Evolutionary conservation across 441 rosid species (phyloP).

Genomic region (Croton setiger): DNA sequence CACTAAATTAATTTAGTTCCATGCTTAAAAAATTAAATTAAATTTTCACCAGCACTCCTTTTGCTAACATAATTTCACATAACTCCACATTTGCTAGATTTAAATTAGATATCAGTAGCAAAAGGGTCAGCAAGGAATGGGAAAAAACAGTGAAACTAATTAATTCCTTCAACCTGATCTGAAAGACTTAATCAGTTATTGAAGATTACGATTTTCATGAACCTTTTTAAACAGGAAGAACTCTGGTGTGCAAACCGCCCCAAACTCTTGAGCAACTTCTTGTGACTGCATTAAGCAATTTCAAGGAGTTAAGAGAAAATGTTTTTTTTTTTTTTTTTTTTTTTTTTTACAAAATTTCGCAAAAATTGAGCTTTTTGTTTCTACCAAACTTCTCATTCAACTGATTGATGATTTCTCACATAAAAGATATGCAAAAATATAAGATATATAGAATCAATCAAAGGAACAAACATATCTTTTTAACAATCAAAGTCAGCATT

Average conservation of each 20-base stretch:
- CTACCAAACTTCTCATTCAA: neutral
- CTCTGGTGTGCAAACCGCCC: constrained; percentile 90
- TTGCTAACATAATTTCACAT: neutral
- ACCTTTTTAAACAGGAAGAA: constrained; percentile 86
- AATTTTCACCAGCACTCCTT: neutral
- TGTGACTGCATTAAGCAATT: constrained; percentile 52
- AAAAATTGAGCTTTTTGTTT: neutral
- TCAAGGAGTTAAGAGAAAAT: neutral
- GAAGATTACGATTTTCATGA: neutral
- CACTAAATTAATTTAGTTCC: constrained; percentile 13
- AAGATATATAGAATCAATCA: neutral
- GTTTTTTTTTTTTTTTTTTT: too few relatives aligned
- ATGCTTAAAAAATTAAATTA: constrained; percentile 6
- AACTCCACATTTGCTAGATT: neutral
- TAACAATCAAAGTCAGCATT: neutral
- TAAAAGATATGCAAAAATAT: neutral
- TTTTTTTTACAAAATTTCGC: neutral
- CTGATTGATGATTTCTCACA: neutral
- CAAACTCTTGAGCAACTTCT: constrained; percentile 69
- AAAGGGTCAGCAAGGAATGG: neutral
- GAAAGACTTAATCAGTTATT: neutral
- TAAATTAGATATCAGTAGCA: neutral
- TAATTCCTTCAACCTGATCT: neutral
- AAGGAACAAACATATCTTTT: neutral
- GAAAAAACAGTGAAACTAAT: neutral